Evolutionary conservation across 2,329 filamentous ascomycete species (phyloP).

Genomic region (Xylaria sp.): DNA sequence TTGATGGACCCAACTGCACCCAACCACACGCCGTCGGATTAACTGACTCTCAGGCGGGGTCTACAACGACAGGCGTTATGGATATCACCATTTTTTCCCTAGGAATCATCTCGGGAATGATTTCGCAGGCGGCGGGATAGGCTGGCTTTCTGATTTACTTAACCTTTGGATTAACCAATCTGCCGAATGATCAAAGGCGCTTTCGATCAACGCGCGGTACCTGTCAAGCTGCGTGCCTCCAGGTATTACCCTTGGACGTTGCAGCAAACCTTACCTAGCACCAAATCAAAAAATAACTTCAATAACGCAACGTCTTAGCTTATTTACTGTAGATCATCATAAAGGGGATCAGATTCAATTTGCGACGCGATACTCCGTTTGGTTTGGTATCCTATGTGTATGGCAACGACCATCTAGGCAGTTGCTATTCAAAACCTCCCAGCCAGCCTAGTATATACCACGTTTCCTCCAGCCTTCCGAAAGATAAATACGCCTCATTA

Average conservation of each 20-base stretch:
- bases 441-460: background rate
- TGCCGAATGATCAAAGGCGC: constrained; percentile 3
- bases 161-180: constrained; percentile 10
- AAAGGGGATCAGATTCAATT: background rate
- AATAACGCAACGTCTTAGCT: background rate
- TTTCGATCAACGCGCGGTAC: background rate
- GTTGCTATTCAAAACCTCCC: background rate
- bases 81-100: background rate
- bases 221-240: background rate
- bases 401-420: background rate
- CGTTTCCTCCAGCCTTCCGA: background rate
- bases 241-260: background rate
- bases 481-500: background rate
- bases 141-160: constrained; percentile 1
- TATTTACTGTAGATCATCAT: background rate
- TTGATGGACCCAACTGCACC: background rate
- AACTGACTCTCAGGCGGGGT: background rate
- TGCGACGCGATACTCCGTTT: background rate
- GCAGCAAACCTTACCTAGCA: background rate
- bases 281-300: background rate
- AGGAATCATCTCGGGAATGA: constrained; percentile 5
- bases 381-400: background rate
- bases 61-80: constrained; percentile 4
- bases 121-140: background rate
- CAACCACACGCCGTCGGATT: background rate